Evolutionary conservation across 2,329 filamentous ascomycete species (phyloP), one percentile per base, ranked within the genome.

Genomic region (Escovopsis sp.): DNA sequence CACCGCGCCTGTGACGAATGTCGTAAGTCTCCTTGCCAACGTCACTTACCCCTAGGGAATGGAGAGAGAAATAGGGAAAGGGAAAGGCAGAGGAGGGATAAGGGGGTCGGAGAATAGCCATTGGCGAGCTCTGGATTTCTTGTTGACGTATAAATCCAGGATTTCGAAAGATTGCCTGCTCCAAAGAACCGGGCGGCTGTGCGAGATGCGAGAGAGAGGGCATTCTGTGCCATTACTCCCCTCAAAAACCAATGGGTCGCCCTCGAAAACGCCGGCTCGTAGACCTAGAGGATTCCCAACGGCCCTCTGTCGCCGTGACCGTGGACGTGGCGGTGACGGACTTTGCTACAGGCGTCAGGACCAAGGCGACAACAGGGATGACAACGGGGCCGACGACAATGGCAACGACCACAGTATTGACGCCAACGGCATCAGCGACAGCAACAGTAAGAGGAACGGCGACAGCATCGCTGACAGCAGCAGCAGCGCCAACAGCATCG

Each of bases 1-100:
- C 71, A 70, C 42, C 65, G 72, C 33, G 73, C 74, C 41, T 79
- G 75, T 53, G 75, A 79, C 52, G 73, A 77, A 52, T 79, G 75
- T 55, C 66, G 75, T 79, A 63, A 55, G 71, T 40, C 33, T 35
- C 33, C 28, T 27, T 23, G 2, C 2, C 6, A 23, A 6, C 10
- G 9, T 16, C 30, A 16, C n/a, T 19, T 6, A 19, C 18, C 30
- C 37, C 14, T 10, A 6, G 29, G 27, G 17, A 18, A 33, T 10
- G 17, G 5, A 12, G 29, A 31, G 21, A 23, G 10, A 10, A 23
- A 23, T 10, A 23, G 21, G 21, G 21, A 6, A 15, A 15, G 15
- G 14, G 18, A 15, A 19, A 17, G 18, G 19, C 19, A 29, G 27
- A 29, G 9, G 13, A 5, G 14, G 27, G 17, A 23, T 31, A n/a